These are phyloP conservation scores for Tubosaeta sp. DNA, from an alignment of 768 basidiomycete species.

Conservation along the genomic window DNA sequence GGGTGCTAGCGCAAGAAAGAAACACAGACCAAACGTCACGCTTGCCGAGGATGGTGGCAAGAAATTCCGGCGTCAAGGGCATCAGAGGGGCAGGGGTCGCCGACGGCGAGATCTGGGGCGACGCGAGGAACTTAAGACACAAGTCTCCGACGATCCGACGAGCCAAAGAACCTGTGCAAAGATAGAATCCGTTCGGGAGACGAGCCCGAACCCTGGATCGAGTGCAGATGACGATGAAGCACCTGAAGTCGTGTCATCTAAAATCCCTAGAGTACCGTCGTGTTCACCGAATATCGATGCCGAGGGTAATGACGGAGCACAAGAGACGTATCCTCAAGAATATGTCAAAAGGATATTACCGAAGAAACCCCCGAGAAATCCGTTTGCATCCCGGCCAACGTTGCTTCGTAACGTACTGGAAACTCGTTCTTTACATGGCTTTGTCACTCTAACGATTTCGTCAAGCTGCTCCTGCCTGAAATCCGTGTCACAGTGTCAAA, in stretches of 20 bases:
- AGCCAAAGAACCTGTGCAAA: background rate
- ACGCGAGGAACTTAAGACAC: background rate
- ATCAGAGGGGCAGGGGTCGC: constrained; percentile 31
- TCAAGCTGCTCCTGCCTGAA: constrained; percentile 76
- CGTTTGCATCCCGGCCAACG: constrained; percentile 63
- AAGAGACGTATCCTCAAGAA: constrained; percentile 9
- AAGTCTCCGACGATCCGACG: background rate
- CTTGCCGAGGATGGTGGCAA: constrained; percentile 1
- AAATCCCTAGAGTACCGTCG: constrained; percentile 20
- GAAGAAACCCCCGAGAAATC: constrained; percentile 51
- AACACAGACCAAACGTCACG: constrained; percentile 30
- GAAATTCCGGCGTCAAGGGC: constrained; percentile 4
- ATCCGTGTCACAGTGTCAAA: constrained; percentile 87
- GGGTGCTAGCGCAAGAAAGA: constrained; percentile 40
- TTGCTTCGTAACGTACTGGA: constrained; percentile 72
- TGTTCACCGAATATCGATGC: constrained; percentile 7
- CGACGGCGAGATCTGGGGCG: constrained; percentile 16
- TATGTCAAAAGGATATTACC: constrained; percentile 37
- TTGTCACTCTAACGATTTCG: constrained; percentile 6
- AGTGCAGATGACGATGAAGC: constrained; percentile 38
- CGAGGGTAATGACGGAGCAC: constrained; percentile 2
- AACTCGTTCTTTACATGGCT: background rate
- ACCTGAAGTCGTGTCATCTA: constrained; percentile 62
- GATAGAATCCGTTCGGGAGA: constrained; percentile 1
- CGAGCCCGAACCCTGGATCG: constrained; percentile 19